Base-by-base conservation (phyloP, 2,329 filamentous ascomycete genomes). In the Mycocentrospora acerina region DNA sequence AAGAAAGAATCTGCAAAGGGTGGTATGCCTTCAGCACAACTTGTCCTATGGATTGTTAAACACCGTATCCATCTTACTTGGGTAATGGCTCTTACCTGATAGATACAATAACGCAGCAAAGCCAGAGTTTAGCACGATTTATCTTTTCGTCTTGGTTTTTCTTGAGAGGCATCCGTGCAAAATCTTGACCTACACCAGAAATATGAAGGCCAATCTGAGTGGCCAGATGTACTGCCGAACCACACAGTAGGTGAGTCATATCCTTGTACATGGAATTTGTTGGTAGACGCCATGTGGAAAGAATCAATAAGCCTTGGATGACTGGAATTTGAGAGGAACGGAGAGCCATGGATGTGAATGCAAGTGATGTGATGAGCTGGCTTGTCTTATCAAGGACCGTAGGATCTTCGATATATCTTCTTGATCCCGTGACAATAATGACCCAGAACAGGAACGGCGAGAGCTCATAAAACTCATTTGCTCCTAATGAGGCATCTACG, bases 251-350 rank as follows among this genome's bases (percentile, higher is more conserved):
- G 40, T 65, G 60, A n/a, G 62, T 66, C 42, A 65, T 63, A 31
- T 70, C 67, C 28, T 67, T 67, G 47, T 66, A 67, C 60, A 67
- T 68, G 19, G 65, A 70, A 29, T 67, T 68, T 9, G 68, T 65
- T 7, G 68, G 68, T 18, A 70, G 45, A 3, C 67, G 60, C 68
- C 68, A 71, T 13, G 67, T 64, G 31, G 67, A 70, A 9, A 71
- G 59, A 8, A 70, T 57, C 4, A 71, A 42, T 8, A 69, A 50
- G 12, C 63, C 67, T 39, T 70, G 66, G 15, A 71, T 71, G 11
- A 66, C 62, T 11, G 66, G 60, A 35, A 69, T 64, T 9, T 58
- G 61, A 4, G 62, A 65, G 9, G 62, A 57, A 3, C 64, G 60
- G 11, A 65, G 52, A 14, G 64, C 60, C 56, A 67, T 64, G 16